Evolutionary conservation across 2,329 filamentous ascomycete species (phyloP), one percentile per base, ranked within the genome.

Genomic region (Hortaea sp.): DNA sequence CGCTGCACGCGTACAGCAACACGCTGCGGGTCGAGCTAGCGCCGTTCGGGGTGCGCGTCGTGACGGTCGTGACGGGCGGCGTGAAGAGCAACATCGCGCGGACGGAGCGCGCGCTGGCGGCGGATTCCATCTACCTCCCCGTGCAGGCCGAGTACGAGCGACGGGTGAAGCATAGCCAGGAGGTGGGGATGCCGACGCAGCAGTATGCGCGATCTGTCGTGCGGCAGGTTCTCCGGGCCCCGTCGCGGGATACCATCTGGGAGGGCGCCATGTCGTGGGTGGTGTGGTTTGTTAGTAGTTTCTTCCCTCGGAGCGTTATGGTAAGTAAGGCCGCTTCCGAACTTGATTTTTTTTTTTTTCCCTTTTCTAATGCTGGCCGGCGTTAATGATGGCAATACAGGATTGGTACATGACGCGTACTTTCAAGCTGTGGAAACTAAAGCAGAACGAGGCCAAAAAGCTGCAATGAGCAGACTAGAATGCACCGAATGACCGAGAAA

Each of bases 61-160:
- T 73, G 6, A 73, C 63, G 0, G 60, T 74, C 5, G 63, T 81
- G 5, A 81, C 79, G 1, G 79, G 79, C 7, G 78, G 78, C 7
- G 78, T 82, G 30, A 72, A 75, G 57, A 75, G 71, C 38, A 75
- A 75, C 30, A 78, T 82, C 53, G 73, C 75, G 3, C 69, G 77
- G n/a, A 68, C 64, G 5, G 60, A 75, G 10, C 68, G 76, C 28
- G 59, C 62, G 4, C 58, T 82, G 6, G 64, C 66, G 2, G 61
- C 66, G 6, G 66, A 68, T 40, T 76, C 71, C 0, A 63, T 77
- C 20, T 81, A 78, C 57, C 52, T 69, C 20, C 73, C 76, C 0
- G 65, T 80, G 30, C 65, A 70, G 38, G 63, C 62, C 5, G 71
- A 76, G 48, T 81, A 79, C 56, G 62, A 68, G 46, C 61, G 67